Evolutionary conservation across 768 basidiomycete genomes (phyloP).

Genomic region (Boletales sp.): DNA sequence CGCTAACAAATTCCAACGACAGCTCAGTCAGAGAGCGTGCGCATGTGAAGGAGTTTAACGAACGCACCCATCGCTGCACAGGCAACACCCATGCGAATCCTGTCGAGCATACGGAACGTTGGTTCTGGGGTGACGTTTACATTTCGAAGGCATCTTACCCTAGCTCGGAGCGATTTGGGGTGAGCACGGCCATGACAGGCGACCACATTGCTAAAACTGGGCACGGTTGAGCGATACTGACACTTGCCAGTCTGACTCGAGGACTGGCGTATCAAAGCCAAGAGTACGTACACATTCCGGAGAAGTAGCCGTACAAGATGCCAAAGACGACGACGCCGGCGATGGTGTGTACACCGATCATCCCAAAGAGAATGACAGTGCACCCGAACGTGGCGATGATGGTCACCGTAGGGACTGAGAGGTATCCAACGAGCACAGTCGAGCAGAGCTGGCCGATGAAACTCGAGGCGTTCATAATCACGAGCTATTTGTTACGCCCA

Average conservation of each 20-base stretch:
- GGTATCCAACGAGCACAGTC: constrained; percentile 38
- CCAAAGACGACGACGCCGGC: constrained; percentile 41
- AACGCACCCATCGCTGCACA: constrained; percentile 43
- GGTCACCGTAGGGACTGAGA: constrained; percentile 39
- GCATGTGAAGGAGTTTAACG: neutral
- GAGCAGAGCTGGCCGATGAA: constrained; percentile 53
- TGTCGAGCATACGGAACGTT: neutral
- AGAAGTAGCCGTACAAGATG: constrained; percentile 49
- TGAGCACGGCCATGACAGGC: constrained; percentile 42
- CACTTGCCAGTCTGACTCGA: neutral
- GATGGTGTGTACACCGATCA: constrained; percentile 40
- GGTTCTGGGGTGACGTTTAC: no score
- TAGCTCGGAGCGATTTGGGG: constrained; percentile 48
- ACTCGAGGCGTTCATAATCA: constrained; percentile 54
- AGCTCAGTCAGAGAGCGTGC: neutral
- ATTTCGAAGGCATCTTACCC: constrained; percentile 31
- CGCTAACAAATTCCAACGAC: constrained; percentile 5
- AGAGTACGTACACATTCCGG: constrained; percentile 39
- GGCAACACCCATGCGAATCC: constrained; percentile 46
- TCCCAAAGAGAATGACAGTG: constrained; percentile 42
- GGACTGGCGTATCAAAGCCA: neutral
- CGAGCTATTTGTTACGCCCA: constrained; percentile 33
- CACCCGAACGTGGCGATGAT: constrained; percentile 37
- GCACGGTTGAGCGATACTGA: neutral
- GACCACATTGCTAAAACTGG: constrained; percentile 39